phyloP scores from a whole-genome alignment of 2,329 filamentous ascomycete genomes.

The Penicillium sp. region DNA sequence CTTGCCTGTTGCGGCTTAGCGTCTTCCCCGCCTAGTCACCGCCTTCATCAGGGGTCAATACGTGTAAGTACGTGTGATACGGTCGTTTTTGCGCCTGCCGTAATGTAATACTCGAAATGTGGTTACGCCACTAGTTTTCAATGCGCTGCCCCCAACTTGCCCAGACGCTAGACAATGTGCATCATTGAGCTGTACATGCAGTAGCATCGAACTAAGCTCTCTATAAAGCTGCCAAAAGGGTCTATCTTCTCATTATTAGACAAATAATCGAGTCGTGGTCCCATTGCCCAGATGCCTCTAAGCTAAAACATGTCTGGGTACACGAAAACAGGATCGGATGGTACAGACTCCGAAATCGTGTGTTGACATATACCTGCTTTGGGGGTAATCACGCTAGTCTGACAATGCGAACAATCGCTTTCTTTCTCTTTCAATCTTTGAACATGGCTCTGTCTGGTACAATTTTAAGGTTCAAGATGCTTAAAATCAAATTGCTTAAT shows the following conservation, averaged over 20 bases:
- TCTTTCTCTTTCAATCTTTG: neutral
- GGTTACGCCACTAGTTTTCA: neutral
- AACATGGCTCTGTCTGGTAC: neutral
- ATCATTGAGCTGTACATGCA: neutral
- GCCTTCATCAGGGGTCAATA: constrained; percentile 23
- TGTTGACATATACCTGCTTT: constrained; percentile 14
- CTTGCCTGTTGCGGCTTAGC: constrained; percentile 27
- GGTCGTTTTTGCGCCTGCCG: neutral
- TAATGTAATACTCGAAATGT: neutral
- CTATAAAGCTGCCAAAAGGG: neutral
- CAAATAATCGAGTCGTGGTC: neutral
- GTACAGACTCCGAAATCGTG: neutral
- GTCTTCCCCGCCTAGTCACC: constrained; percentile 23
- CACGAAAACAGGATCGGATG: neutral
- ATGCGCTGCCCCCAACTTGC: neutral
- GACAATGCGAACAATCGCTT: neutral
- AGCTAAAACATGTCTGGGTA: neutral
- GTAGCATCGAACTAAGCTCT: neutral
- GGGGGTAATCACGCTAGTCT: constrained; percentile 2
- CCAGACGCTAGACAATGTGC: neutral
- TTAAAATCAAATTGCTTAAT: neutral
- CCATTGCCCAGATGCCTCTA: neutral
- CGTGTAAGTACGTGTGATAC: neutral
- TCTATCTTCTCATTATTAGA: neutral
- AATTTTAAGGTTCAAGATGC: neutral